These are phyloP conservation scores for Cystobasidium slooffiae DNA, from an alignment of 1,284 basidiomycete species.

Conservation along the genomic window DNA sequence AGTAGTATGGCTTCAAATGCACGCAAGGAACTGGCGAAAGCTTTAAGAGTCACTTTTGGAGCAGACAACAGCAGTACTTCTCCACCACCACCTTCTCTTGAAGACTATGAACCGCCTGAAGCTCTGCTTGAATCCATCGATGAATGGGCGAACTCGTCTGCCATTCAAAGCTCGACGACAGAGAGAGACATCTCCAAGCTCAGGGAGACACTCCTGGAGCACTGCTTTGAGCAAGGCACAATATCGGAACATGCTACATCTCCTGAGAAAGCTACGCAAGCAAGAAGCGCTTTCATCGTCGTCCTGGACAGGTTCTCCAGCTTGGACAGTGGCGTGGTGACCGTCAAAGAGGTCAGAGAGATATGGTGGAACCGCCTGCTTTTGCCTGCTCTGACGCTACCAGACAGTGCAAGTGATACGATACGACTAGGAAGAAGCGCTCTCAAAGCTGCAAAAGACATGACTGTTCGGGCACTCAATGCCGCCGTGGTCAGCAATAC, in stretches of 20 bases:
- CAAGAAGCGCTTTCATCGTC: slow-evolving; percentile 36
- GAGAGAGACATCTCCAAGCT: slow-evolving; percentile 31
- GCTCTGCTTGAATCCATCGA: slow-evolving; percentile 31
- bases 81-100: background rate
- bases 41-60: slow-evolving; percentile 15
- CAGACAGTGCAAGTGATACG: slow-evolving; percentile 20
- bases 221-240: slow-evolving; percentile 39
- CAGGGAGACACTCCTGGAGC: slow-evolving; percentile 21
- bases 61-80: slow-evolving; percentile 3
- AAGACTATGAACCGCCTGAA: slow-evolving; percentile 36
- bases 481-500: slow-evolving; percentile 2
- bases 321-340: slow-evolving; percentile 27
- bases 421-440: slow-evolving; percentile 22
- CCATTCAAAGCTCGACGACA: slow-evolving; percentile 22
- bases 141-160: slow-evolving; percentile 30
- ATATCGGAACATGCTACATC: slow-evolving; percentile 4
- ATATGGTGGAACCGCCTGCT: slow-evolving; percentile 39
- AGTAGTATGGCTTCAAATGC: slow-evolving; percentile 33
- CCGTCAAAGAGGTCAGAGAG: slow-evolving; percentile 24
- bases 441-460: slow-evolving; percentile 31
- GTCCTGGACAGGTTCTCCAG: slow-evolving; percentile 34
- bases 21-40: slow-evolving; percentile 36
- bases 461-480: slow-evolving; percentile 27
- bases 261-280: slow-evolving; percentile 3
- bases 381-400: slow-evolving; percentile 28